These are phyloP conservation scores for Podospora australis DNA, from an alignment of 495 filamentous ascomycete genomes.

Conservation along the genomic window DNA sequence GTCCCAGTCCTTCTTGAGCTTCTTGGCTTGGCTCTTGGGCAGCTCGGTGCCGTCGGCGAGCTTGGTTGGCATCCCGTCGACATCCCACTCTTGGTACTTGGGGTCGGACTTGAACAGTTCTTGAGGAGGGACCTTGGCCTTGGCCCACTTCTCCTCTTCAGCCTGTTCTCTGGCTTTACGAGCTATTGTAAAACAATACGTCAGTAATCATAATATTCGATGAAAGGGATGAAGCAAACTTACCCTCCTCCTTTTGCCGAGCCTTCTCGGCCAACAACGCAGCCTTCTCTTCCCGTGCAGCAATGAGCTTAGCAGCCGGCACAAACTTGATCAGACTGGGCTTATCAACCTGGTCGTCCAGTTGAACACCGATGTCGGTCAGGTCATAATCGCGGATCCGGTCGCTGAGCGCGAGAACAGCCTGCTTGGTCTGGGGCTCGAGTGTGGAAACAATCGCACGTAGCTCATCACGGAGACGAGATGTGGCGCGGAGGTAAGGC, in stretches of 20 bases:
- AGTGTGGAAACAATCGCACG: conserved; percentile 53
- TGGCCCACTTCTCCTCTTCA: conserved; percentile 52
- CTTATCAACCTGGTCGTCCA: conserved; percentile 68
- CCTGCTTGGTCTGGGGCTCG: conserved; percentile 48
- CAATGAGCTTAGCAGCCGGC: conserved; percentile 59
- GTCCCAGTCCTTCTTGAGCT: conserved; percentile 87
- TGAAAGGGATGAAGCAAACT: conserved; percentile 19
- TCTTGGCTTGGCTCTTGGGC: conserved; percentile 74
- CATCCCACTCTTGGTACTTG: conserved; percentile 77
- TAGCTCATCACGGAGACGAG: conserved; percentile 61
- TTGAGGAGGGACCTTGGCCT: conserved; percentile 60
- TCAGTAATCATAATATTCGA: conserved; percentile 12
- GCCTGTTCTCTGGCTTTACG: conserved; percentile 48
- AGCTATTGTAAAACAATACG: conserved; percentile 7
- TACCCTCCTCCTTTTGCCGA: conserved; percentile 55
- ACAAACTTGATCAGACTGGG: conserved; percentile 82
- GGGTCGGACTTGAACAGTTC: conserved; percentile 69
- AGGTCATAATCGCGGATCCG: conserved; percentile 72
- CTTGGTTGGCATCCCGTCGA: conserved; percentile 73
- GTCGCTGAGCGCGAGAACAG: conserved; percentile 65
- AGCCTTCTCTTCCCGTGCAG: conserved; percentile 65
- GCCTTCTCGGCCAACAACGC: conserved; percentile 48
- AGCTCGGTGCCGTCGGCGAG: conserved; percentile 71
- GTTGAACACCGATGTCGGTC: conserved; percentile 71
- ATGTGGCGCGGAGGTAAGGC: conserved; percentile 58